These are phyloP conservation scores for Miscanthus lutarioriparius DNA, from an alignment of 176 grass and related monocot genomes.

Conservation along the genomic window DNA sequence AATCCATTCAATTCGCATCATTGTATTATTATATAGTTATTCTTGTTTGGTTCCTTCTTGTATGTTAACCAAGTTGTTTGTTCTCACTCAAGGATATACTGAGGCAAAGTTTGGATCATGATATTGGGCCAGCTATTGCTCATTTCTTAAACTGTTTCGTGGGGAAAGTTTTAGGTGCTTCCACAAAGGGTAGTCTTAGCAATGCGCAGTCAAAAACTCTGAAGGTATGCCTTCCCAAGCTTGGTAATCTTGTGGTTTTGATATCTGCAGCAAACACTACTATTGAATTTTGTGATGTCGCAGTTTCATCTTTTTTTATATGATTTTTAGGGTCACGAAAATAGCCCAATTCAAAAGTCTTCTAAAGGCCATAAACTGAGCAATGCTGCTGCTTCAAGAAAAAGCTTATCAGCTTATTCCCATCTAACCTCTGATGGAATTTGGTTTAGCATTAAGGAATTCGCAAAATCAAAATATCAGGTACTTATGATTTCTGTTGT, in stretches of 20 bases:
- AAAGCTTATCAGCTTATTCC: conserved; percentile 42
- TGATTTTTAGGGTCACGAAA: conserved; percentile 52
- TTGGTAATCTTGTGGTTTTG: background rate
- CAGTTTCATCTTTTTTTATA: background rate
- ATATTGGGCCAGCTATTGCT: conserved; percentile 72
- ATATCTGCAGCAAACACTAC: background rate
- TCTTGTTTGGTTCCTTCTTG: background rate
- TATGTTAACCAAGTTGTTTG: conserved; percentile 27
- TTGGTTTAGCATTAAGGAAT: conserved; percentile 81
- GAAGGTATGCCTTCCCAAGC: conserved; percentile 47
- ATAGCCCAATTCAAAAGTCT: conserved; percentile 44
- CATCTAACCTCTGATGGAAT: conserved; percentile 65
- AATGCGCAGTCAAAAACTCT: conserved; percentile 52
- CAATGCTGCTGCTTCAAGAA: conserved; percentile 51
- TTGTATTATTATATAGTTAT: background rate
- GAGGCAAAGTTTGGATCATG: conserved; percentile 79
- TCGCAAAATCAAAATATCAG: conserved; percentile 89
- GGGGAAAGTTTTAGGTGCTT: conserved; percentile 57
- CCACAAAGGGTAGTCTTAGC: conserved; percentile 47
- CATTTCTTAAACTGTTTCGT: conserved; percentile 94
- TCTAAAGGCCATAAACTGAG: conserved; percentile 50
- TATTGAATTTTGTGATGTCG: conserved; percentile 7
- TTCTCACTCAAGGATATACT: conserved; percentile 68
- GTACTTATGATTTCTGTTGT: conserved; percentile 34
- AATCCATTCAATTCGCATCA: background rate